A percentile compares a stretch with the other conserved stretches of the same genome.
Evolutionary conservation across 805 yeast genomes (phyloP).

Genomic region (Hanseniaspora clermontiae): DNA sequence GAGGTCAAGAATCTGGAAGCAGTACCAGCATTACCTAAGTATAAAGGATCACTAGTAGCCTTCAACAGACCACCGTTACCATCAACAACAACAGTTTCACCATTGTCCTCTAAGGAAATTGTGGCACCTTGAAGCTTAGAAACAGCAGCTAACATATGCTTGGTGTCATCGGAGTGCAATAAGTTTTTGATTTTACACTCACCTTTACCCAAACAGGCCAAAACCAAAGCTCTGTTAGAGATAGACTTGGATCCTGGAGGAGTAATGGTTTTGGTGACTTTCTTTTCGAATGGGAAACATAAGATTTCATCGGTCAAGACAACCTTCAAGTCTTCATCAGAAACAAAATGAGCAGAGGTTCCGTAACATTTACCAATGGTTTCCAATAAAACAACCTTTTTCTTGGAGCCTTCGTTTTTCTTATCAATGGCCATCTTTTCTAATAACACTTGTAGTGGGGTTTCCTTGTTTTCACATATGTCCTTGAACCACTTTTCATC

Average conservation of each 20-base stretch:
- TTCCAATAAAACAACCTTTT: slow-evolving; percentile 73
- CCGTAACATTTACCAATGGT: slow-evolving; percentile 83
- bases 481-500: slow-evolving; percentile 60
- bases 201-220: slow-evolving; percentile 87
- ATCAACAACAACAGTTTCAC: slow-evolving; percentile 72
- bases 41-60: slow-evolving; percentile 52
- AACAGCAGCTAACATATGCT: slow-evolving; percentile 85
- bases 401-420: slow-evolving; percentile 86
- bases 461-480: slow-evolving; percentile 53
- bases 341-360: slow-evolving; percentile 70
- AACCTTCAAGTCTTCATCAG: slow-evolving; percentile 67
- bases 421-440: slow-evolving; percentile 90
- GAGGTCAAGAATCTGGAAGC: slow-evolving; percentile 91
- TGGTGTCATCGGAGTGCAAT: slow-evolving; percentile 92
- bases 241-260: slow-evolving; percentile 98
- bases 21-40: slow-evolving; percentile 95
- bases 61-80: slow-evolving; percentile 73
- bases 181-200: slow-evolving; percentile 71
- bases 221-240: slow-evolving; percentile 82
- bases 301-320: slow-evolving; percentile 69
- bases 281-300: slow-evolving; percentile 44
- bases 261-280: slow-evolving; percentile 33
- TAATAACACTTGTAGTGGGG: slow-evolving; percentile 65
- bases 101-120: slow-evolving; percentile 72
- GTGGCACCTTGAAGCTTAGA: slow-evolving; percentile 66